These are phyloP conservation scores for Marasmius fiardii DNA, from an alignment of 1,284 basidiomycete genomes.

Conservation along the genomic window DNA sequence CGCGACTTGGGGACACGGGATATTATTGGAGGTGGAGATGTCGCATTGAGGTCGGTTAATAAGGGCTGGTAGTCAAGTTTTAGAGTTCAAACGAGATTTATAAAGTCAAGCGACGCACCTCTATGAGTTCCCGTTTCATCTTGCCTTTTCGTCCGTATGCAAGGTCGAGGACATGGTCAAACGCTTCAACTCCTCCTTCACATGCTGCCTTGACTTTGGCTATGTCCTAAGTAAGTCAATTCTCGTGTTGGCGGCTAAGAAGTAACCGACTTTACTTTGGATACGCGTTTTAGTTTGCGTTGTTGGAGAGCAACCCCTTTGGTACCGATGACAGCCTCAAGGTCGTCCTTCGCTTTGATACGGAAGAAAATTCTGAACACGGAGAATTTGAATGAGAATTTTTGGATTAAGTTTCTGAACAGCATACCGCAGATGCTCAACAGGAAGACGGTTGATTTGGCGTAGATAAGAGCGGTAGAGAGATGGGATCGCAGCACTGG, in stretches of 20 bases:
- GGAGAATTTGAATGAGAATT: too few species aligned
- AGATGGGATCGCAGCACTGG: constrained; percentile 25
- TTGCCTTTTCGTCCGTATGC: constrained; percentile 80
- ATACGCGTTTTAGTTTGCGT: constrained; percentile 46
- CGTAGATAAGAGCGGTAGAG: constrained; percentile 56
- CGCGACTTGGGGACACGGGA: constrained; percentile 47
- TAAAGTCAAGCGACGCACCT: constrained; percentile 37
- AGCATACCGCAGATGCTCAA: constrained; percentile 55
- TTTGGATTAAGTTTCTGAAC: background rate
- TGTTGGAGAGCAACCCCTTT: constrained; percentile 23
- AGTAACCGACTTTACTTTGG: constrained; percentile 35
- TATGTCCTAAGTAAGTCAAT: constrained; percentile 46
- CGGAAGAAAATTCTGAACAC: constrained; percentile 59
- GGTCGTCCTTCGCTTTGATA: constrained; percentile 57
- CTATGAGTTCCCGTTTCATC: constrained; percentile 61
- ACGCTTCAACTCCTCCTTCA: constrained; percentile 46
- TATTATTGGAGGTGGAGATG: constrained; percentile 45
- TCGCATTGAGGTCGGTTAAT: constrained; percentile 39
- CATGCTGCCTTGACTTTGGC: constrained; percentile 57
- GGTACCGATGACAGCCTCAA: constrained; percentile 37
- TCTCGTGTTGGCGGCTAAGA: background rate
- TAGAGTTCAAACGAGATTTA: constrained; percentile 9
- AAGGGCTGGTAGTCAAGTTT: constrained; percentile 42
- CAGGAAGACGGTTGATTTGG: constrained; percentile 50
- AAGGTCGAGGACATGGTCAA: constrained; percentile 60